Conservation (phyloP, 2,329 filamentous ascomycete genomes). For the Juglanconis juglandina region DNA sequence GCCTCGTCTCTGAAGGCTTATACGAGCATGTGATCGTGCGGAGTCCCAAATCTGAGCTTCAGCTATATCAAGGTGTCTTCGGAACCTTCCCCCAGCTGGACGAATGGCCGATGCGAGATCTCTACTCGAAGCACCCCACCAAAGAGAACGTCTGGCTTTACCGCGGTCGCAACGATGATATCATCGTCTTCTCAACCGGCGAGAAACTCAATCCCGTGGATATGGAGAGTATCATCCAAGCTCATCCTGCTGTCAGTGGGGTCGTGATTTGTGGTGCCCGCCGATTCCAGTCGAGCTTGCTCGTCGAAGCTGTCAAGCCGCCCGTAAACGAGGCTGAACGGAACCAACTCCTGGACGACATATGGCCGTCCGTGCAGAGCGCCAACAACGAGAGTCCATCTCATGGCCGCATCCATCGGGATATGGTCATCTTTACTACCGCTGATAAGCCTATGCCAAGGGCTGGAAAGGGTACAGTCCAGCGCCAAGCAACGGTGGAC, state of each 20-base stretch:
- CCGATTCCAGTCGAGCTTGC: constrained; percentile 9
- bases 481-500: constrained; percentile 34
- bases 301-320: not conserved
- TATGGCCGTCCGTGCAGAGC: constrained; percentile 6
- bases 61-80: constrained; percentile 25
- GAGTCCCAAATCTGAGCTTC: constrained; percentile 9
- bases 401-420: constrained; percentile 41
- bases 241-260: constrained; percentile 4
- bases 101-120: constrained; percentile 33
- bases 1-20: constrained; percentile 17
- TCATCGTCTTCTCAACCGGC: constrained; percentile 11
- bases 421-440: constrained; percentile 36
- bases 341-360: not conserved
- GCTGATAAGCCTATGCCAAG: constrained; percentile 39
- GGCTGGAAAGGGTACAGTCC: constrained; percentile 44
- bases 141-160: constrained; percentile 26
- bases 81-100: constrained; percentile 25
- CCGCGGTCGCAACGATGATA: constrained; percentile 25
- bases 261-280: not conserved
- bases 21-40: constrained; percentile 29
- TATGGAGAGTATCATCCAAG: constrained; percentile 8
- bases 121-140: constrained; percentile 27
- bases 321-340: not conserved
- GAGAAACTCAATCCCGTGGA: constrained; percentile 13
- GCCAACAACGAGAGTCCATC: constrained; percentile 26